Percentiles rank a stretch among this genome's conserved stretches.
Evolutionary conservation across 2,329 filamentous ascomycete species (phyloP).

Genomic region (Colletotrichum graminicola): DNA sequence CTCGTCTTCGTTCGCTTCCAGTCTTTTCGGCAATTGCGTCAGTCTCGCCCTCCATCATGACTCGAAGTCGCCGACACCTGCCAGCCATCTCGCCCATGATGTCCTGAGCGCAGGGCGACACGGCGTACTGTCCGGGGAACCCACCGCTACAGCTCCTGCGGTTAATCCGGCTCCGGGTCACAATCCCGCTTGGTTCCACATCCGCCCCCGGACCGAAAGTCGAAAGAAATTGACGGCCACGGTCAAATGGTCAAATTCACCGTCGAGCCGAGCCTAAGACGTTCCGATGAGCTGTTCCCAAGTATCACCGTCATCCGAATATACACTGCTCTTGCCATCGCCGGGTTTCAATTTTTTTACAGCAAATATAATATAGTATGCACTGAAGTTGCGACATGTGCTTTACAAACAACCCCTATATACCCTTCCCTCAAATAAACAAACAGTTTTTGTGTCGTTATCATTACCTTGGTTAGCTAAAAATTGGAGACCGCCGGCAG

Average conservation of each 20-base stretch:
- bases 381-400: background rate
- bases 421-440: too few relatives aligned
- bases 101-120: background rate
- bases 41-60: constrained; percentile 37
- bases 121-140: background rate
- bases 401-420: background rate
- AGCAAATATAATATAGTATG: background rate
- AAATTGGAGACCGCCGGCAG: background rate
- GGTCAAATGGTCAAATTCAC: background rate
- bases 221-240: background rate
- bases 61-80: constrained; percentile 23
- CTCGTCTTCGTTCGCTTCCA: background rate
- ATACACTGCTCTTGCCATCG: background rate
- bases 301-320: background rate
- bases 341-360: background rate
- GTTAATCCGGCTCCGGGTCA: background rate
- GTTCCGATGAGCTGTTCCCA: background rate
- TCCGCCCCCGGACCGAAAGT: background rate
- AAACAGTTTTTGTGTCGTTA: background rate
- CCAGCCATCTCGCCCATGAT: background rate
- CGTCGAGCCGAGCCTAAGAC: background rate
- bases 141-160: background rate
- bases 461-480: background rate
- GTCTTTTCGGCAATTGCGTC: constrained; percentile 25
- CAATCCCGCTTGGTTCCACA: background rate